phyloP scores from a whole-genome alignment of 495 filamentous ascomycete genomes.

The Hypoxylon lienhwacheense region DNA sequence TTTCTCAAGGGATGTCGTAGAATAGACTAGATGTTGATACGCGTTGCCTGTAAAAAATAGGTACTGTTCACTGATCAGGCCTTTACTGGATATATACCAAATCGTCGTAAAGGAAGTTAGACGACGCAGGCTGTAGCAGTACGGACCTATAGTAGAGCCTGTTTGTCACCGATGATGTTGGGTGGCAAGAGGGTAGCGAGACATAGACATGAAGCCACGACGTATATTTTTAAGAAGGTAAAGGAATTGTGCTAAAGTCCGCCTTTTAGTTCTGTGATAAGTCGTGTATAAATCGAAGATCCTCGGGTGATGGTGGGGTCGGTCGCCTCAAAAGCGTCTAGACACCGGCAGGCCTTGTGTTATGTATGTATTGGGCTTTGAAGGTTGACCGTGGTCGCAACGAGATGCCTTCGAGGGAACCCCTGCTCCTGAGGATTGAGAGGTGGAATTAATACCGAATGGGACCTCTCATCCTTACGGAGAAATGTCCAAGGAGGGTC shows the following conservation, averaged over 20 bases:
- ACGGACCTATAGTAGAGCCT: slow-evolving; percentile 21
- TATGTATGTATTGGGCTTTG: slow-evolving; percentile 48
- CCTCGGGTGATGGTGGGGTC: slow-evolving; percentile 45
- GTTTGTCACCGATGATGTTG: slow-evolving; percentile 20
- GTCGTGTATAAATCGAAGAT: slow-evolving; percentile 36
- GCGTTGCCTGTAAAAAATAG: slow-evolving; percentile 5
- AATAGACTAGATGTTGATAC: slow-evolving; percentile 10
- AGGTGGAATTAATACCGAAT: slow-evolving; percentile 56
- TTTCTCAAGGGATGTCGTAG: slow-evolving; percentile 12
- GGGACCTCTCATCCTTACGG: slow-evolving; percentile 49
- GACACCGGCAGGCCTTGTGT: slow-evolving; percentile 43
- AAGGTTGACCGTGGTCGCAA: slow-evolving; percentile 49
- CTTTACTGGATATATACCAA: slow-evolving; percentile 24
- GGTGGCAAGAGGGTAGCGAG: slow-evolving; percentile 15
- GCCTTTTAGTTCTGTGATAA: slow-evolving; percentile 24
- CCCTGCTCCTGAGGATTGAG: slow-evolving; percentile 51
- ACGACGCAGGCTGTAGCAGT: slow-evolving; percentile 20
- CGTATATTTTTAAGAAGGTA: slow-evolving; percentile 24
- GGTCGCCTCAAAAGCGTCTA: slow-evolving; percentile 43
- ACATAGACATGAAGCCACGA: slow-evolving; percentile 31
- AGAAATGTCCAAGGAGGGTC: slow-evolving; percentile 54
- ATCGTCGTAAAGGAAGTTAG: slow-evolving; percentile 22
- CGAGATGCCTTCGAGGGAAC: slow-evolving; percentile 47
- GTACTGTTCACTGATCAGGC: slow-evolving; percentile 9
- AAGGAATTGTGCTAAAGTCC: slow-evolving; percentile 22